Conservation (phyloP, 495 filamentous ascomycete genomes). For the Rusavskia elegans region DNA sequence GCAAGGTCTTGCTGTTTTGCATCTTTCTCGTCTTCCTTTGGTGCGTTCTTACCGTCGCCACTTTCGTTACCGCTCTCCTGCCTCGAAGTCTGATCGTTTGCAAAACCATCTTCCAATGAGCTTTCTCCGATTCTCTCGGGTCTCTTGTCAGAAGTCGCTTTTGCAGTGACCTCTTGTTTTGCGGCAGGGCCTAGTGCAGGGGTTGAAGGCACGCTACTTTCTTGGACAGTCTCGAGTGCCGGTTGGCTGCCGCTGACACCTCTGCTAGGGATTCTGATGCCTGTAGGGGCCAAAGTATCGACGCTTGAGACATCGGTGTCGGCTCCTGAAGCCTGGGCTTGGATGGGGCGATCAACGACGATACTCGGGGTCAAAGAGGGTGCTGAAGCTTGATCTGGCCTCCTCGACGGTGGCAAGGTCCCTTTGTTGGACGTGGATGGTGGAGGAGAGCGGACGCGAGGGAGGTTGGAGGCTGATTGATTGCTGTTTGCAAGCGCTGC, state of each 20-base stretch:
- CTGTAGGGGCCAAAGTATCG: constrained; percentile 32
- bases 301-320: constrained; percentile 29
- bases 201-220: constrained; percentile 68
- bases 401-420: constrained; percentile 15
- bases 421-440: constrained; percentile 25
- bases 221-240: constrained; percentile 81
- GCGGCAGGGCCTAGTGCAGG: constrained; percentile 37
- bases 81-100: constrained; percentile 19
- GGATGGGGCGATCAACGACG: constrained; percentile 16
- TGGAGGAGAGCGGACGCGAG: constrained; percentile 52
- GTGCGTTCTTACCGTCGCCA: constrained; percentile 29
- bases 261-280: constrained; percentile 49
- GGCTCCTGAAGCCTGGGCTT: constrained; percentile 9
- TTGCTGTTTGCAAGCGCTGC: constrained; percentile 41
- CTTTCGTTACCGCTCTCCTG: constrained; percentile 35
- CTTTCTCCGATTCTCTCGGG: constrained; percentile 12
- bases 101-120: constrained; percentile 22
- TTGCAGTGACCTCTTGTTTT: background rate
- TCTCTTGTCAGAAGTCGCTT: constrained; percentile 6
- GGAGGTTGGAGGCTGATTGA: constrained; percentile 29
- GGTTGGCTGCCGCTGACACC: constrained; percentile 49
- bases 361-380: constrained; percentile 25
- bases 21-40: constrained; percentile 19
- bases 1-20: constrained; percentile 13
- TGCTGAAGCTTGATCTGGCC: constrained; percentile 29